These are phyloP conservation scores for Metschnikowia matae DNA, from an alignment of 805 yeast species.

Conservation along the genomic window DNA sequence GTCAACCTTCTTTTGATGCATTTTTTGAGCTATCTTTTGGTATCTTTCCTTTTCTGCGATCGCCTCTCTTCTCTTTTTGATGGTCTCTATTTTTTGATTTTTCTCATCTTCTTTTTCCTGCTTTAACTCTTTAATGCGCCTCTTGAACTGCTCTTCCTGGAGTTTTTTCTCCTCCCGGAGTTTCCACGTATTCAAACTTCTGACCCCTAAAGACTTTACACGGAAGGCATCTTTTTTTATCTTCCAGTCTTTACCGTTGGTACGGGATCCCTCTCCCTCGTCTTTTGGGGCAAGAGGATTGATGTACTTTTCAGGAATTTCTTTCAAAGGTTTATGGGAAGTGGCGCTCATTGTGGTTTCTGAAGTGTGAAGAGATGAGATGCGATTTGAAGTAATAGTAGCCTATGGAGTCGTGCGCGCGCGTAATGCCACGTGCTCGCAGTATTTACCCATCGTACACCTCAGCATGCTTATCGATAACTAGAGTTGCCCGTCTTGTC, in stretches of 20 bases:
- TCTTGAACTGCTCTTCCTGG: conserved; percentile 63
- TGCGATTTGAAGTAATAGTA: conserved; percentile 1
- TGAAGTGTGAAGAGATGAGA: conserved; percentile 5
- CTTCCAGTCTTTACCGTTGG: conserved; percentile 75
- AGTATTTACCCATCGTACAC: conserved; percentile 7
- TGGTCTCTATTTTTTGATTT: conserved; percentile 47
- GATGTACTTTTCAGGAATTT: conserved; percentile 34
- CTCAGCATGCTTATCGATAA: conserved; percentile 20
- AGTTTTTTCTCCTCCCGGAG: conserved; percentile 61
- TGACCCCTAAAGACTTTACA: conserved; percentile 57
- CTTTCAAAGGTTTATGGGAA: conserved; percentile 25
- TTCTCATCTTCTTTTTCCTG: conserved; percentile 69
- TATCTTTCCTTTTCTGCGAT: conserved; percentile 88
- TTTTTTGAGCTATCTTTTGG: conserved; percentile 73
- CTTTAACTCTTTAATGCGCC: conserved; percentile 65
- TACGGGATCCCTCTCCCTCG: conserved; percentile 45
- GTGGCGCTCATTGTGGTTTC: conserved; percentile 28
- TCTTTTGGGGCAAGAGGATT: conserved; percentile 33
- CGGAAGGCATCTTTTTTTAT: conserved; percentile 63
- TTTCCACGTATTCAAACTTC: conserved; percentile 51
- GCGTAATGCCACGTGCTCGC: neutral
- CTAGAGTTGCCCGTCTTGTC: conserved; percentile 42
- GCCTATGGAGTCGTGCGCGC: conserved; percentile 4
- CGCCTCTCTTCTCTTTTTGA: conserved; percentile 71
- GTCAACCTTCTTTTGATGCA: conserved; percentile 90